Evolutionary conservation across 306 rosid genomes (phyloP).

Genomic region (Malus domestica): ASM211411v1 NC_041801.1:25935001-25935500

Average conservation of each 20-base stretch:
- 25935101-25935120: constrained; percentile 19
- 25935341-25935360: too few relatives aligned
- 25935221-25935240: constrained; percentile 1
- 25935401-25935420: too few relatives aligned
- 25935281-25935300: not conserved
- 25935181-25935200: constrained; percentile 2
- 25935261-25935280: not conserved
- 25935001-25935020: constrained; percentile 18
- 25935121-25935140: constrained; percentile 15
- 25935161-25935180: not conserved
- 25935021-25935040: constrained; percentile 22
- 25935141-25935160: not conserved
- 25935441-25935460: too few relatives aligned
- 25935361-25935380: too few relatives aligned
- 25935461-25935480: not conserved
- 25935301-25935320: too few relatives aligned
- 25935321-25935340: too few relatives aligned
- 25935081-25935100: constrained; percentile 1
- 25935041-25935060: constrained; percentile 30
- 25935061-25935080: constrained; percentile 7
- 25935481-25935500: not conserved
- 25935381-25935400: too few relatives aligned
- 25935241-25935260: not conserved
- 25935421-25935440: too few relatives aligned
- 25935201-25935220: not conserved